Base-by-base conservation (phyloP, 2,329 filamentous ascomycete species). In the Verticillium nubilum region DNA sequence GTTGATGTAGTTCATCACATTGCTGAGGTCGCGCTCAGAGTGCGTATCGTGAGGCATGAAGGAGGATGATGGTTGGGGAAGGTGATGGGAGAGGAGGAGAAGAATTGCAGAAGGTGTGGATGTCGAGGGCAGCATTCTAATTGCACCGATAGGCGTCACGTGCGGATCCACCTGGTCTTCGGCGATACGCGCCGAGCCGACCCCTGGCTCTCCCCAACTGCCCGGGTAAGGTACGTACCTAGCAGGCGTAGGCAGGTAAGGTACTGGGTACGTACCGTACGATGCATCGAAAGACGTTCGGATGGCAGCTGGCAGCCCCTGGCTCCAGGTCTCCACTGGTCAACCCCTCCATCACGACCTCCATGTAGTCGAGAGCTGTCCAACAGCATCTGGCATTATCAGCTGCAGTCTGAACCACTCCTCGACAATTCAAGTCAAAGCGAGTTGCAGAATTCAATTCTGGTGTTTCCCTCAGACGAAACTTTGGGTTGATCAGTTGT, bases 1-100 rank as follows among this genome's bases (percentile, higher is more conserved):
- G 60, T 68, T 69, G 66, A 74, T 71, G 65, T 69, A 69, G 67
- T 70, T 76, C 76, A 80, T 78, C 68, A 71, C 76, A 72, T 69
- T 60, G 60, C 62, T 60, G 59, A 56, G 10, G 29, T 56, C 58
- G 55, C 55, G 60, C 35, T 62, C 61, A 31, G 61, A 60, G 33
- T 60, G 59, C 59, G 60, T 60, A 54, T 56, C 56, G 58, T 55
- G 54, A n/a, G 58, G 56, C 60, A 60, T 63, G 58, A 29, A 42
- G 33, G 54, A 42, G 33, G 54, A 56, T 29, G 52, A 17, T 27
- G 52, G 7, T 29, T n/a, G 52, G 25, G 17, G 52, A 61, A 61
- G 59, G 57, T 47, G 37, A 23, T 23, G 37, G 37, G 37, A 23
- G 37, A 47, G 37, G 37, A 47, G 19, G n/a, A 23, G 37, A 47